These are phyloP conservation scores for Puccinia hordei DNA, from an alignment of 1,284 basidiomycete species.

Conservation along the genomic window DNA sequence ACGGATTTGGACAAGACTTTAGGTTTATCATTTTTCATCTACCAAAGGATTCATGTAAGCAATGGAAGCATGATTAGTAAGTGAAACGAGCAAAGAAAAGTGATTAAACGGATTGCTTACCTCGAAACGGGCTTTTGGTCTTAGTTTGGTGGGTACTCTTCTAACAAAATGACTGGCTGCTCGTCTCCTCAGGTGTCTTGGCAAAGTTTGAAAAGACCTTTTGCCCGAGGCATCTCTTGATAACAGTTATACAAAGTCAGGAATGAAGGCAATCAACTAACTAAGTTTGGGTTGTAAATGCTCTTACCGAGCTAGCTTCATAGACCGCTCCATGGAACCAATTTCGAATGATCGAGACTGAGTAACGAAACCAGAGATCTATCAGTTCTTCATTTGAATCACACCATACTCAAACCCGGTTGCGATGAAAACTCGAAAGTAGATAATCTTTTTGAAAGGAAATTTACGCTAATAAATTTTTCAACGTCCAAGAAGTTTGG, in stretches of 20 bases:
- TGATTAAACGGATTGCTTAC: conserved; percentile 60
- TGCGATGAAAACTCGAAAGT: neutral
- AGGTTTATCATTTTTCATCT: conserved; percentile 41
- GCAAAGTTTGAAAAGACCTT: conserved; percentile 84
- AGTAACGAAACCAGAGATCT: neutral
- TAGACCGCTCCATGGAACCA: conserved; percentile 78
- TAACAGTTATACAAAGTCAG: neutral
- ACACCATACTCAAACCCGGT: neutral
- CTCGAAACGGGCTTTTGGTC: conserved; percentile 77
- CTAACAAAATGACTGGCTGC: conserved; percentile 90
- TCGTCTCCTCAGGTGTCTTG: conserved; percentile 79
- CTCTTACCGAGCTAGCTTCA: conserved; percentile 72
- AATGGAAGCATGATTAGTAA: neutral
- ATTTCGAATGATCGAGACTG: conserved; percentile 85
- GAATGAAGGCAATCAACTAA: neutral
- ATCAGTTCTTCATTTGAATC: neutral
- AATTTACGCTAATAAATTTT: conserved; percentile 74
- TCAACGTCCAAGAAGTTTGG: conserved; percentile 80
- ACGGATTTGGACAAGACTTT: conserved; percentile 28
- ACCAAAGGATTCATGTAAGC: neutral
- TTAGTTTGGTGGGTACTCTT: conserved; percentile 76
- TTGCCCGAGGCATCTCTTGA: conserved; percentile 66
- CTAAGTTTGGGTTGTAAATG: neutral
- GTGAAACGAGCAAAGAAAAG: neutral
- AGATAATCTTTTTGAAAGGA: neutral